Evolutionary conservation across 139 green algal species (phyloP).

Genomic region (Chlamydomonas incerta): DNA sequence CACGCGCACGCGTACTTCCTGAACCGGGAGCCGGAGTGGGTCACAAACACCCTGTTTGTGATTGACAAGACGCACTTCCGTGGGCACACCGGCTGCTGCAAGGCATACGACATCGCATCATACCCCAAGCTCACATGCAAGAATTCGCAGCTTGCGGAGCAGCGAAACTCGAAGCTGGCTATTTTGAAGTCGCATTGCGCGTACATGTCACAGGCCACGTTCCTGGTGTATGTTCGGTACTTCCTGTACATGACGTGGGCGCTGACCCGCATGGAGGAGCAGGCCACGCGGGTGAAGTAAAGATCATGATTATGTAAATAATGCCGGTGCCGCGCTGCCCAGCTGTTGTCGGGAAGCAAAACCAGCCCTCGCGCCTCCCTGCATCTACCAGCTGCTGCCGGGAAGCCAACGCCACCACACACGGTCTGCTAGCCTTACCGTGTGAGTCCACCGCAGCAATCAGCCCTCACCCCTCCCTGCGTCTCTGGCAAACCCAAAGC

Average conservation of each 20-base stretch:
- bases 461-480: too few relatives aligned
- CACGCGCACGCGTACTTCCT: background rate
- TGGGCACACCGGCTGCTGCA: background rate
- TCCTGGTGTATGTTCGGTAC: background rate
- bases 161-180: background rate
- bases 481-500: too few relatives aligned
- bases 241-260: background rate
- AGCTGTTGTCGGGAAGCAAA: too few relatives aligned
- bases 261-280: too few relatives aligned
- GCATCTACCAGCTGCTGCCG: too few relatives aligned
- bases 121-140: background rate
- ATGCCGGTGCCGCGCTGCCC: too few relatives aligned
- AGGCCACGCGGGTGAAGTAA: too few relatives aligned
- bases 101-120: background rate
- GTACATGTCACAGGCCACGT: background rate
- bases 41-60: background rate
- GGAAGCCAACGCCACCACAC: too few relatives aligned
- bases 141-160: background rate
- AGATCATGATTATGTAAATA: too few relatives aligned
- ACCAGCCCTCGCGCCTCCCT: too few relatives aligned
- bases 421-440: too few relatives aligned
- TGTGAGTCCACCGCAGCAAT: too few relatives aligned
- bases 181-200: constrained; percentile 5
- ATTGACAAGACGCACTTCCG: background rate
- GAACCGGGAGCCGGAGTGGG: background rate